These are phyloP conservation scores for Cryptococcus sp. DNA, from an alignment of 1,284 basidiomycete genomes.

Conservation along the genomic window DNA sequence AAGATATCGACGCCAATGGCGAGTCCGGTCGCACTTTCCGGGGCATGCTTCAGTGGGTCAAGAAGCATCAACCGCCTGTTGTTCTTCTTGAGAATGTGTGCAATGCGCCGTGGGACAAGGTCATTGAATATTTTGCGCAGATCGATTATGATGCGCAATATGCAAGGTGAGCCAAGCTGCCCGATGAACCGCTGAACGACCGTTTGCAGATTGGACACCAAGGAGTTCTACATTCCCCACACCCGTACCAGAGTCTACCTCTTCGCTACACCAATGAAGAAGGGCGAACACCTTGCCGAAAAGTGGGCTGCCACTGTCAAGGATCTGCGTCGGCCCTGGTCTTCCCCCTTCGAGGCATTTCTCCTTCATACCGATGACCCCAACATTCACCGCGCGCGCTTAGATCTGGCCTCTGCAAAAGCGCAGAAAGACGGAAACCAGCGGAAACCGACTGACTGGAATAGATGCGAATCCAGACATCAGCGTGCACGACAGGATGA, in stretches of 20 bases:
- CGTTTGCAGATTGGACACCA: conserved; percentile 71
- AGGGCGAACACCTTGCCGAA: conserved; percentile 62
- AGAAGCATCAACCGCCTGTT: conserved; percentile 79
- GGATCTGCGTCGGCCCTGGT: conserved; percentile 76
- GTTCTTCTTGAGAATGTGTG: conserved; percentile 95
- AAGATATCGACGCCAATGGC: conserved; percentile 80
- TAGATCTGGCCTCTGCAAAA: conserved; percentile 67
- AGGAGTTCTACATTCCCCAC: conserved; percentile 91
- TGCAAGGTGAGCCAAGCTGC: conserved; percentile 53
- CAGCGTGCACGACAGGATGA: conserved; percentile 85
- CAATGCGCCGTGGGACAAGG: conserved; percentile 80
- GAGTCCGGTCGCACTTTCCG: conserved; percentile 88
- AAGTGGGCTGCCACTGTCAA: conserved; percentile 72
- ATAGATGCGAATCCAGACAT: conserved; percentile 87
- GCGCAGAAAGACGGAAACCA: conserved; percentile 57
- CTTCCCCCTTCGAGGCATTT: conserved; percentile 86
- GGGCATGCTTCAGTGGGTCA: conserved; percentile 92
- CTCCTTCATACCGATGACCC: conserved; percentile 87
- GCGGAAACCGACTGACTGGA: conserved; percentile 70
- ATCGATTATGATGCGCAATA: conserved; percentile 75
- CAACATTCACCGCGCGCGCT: conserved; percentile 82
- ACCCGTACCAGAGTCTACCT: conserved; percentile 88
- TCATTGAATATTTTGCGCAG: conserved; percentile 72
- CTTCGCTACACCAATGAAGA: conserved; percentile 59
- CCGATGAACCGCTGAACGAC: neutral